Evolutionary conservation across 2,329 filamentous ascomycete species (phyloP), one percentile per base, ranked within the genome.

Genomic region (Colletotrichum cereale): DNA sequence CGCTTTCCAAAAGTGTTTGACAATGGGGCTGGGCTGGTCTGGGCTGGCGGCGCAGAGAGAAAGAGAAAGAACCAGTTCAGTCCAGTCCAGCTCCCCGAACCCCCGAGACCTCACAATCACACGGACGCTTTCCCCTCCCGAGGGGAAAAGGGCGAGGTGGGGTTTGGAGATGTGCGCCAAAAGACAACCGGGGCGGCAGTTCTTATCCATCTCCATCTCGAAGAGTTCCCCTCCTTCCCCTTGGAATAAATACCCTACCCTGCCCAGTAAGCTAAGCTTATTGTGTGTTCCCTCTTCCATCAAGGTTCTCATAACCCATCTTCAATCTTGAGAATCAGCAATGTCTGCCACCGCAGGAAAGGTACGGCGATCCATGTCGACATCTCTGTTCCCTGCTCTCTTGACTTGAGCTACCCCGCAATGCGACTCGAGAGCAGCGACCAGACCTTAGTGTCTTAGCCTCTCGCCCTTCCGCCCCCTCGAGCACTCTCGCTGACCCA

Each of bases 331-430:
- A 42, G 42, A 42, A 36, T 36, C 48, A 63, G 36, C 42, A 67
- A 74, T 74, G 71, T 67, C 71, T 73, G 66, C 73, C 71, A 74
- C 73, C 57, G 73, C 56, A 50, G 73, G 73, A 73, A 74, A 74
- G 71, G 73, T 74, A 69, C 42, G 73, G 64, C 55, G 36, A 40
- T 53, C 53, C 21, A 29, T 42, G 44, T 52, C 29, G 18, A 29
- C 66, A 38, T 21, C 55, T 62, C 40, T 57, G 26, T 44, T 65
- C 61, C 64, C 67, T 61, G 53, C 62, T 24, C 42, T 38, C n/a
- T n/a, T n/a, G 38, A 36, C 21, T 21, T 47, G 24, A 50, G 55
- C 31, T 44, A 44, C 42, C 42, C 42, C 42, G 42, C 42, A 44
- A 5, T 44, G 42, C 36, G 55, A 71, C 12, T 50, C 36, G 52